These are phyloP conservation scores for Sisymbrium altissimum DNA, from an alignment of 345 rosid genomes.

Conservation along the genomic window DNA sequence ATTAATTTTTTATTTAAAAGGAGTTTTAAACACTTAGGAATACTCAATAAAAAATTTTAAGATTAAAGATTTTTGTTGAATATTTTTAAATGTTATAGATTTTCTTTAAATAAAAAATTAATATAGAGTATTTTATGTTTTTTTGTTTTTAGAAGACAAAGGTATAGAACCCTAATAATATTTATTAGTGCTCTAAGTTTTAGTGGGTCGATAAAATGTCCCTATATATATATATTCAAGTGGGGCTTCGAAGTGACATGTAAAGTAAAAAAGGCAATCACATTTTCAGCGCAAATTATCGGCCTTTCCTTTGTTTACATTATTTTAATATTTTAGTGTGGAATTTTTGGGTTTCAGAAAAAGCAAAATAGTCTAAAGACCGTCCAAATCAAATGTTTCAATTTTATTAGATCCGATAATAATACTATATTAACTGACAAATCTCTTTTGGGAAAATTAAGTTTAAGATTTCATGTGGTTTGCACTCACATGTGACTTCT, in stretches of 20 bases:
- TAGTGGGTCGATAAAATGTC: neutral
- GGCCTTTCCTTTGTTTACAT: neutral
- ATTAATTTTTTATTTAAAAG: too few relatives aligned
- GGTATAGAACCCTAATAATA: too few relatives aligned
- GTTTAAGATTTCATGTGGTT: conserved; percentile 7
- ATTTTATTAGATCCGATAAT: neutral
- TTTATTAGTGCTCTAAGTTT: neutral
- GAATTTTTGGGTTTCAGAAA: neutral
- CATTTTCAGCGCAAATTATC: conserved; percentile 23
- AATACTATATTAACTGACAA: conserved; percentile 13
- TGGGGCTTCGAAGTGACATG: conserved; percentile 1
- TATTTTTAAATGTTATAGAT: too few relatives aligned
- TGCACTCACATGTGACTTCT: conserved; percentile 10
- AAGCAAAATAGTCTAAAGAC: neutral
- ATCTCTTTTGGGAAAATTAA: neutral
- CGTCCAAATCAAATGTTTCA: conserved; percentile 22
- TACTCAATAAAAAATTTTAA: too few relatives aligned
- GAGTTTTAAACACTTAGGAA: too few relatives aligned
- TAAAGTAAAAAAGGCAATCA: conserved; percentile 14
- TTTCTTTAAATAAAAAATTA: too few relatives aligned
- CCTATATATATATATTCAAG: neutral
- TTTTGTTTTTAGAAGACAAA: too few relatives aligned
- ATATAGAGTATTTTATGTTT: too few relatives aligned
- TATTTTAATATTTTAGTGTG: neutral
- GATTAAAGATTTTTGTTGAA: too few relatives aligned